Evolutionary conservation across 305 asterid species (phyloP), one percentile per base, ranked within the genome.

Genomic region (Nicotiana rustica): DNA sequence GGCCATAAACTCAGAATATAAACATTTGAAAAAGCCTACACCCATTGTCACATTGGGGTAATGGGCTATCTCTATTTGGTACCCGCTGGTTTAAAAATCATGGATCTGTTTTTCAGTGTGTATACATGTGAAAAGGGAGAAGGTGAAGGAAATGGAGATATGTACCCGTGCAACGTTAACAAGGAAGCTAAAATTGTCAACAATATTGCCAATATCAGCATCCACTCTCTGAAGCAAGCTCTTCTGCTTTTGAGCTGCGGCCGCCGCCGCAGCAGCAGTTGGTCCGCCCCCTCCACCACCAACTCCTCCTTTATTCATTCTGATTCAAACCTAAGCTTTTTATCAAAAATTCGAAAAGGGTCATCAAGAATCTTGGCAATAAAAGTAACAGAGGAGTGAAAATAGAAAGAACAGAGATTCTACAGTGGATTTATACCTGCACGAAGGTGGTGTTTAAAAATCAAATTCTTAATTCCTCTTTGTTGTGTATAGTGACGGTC

Each of bases 181-280:
- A 57, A 94, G 84, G 90, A 84, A 91, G 69, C 92, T 92, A 36
- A 93, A 94, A 89, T 93, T 93, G 67, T 94, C 98, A 7, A 94
- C 96, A 38, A 95, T 93, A 86, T 85, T 89, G 55, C 93, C 97
- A 71, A 95, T 88, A 78, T 95, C 99, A 35, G 91, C 82, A 67
- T 95, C 99, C 86, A 94, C 91, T 82, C 95, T 93, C 88, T 94
- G 98, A 86, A 92, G 82, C 82, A 95, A 91, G 29, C 88, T 80
- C 85, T 94, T 95, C 91, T 95, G 97, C 84, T 93, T 94, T 82
- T 89, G 90, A 55, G 90, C 90, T 10, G 90, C 92, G 0, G 92
- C 88, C 8, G 86, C 85, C 0, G 90, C 90, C 0, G 90, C 92
- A 0, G 90, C 90, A 0, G 92, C 90, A 21, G 92, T 89, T 52